Percentiles rank a stretch among this genome's conserved stretches.
These are phyloP conservation scores for Lippia alba DNA, from an alignment of 305 asterid genomes.

Conservation along the genomic window DNA sequence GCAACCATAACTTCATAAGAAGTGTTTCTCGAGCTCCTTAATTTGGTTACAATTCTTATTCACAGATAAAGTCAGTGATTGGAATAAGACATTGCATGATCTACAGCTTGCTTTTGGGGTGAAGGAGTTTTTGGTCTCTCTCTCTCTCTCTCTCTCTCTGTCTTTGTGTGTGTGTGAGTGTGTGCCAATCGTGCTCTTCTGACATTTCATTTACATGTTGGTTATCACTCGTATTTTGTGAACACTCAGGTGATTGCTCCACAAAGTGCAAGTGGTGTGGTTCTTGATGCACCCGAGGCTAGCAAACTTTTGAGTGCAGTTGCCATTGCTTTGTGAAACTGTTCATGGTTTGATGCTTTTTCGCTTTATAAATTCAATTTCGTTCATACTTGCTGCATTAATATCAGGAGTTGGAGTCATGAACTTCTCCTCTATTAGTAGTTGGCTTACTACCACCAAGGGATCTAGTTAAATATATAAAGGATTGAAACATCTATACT, in stretches of 20 bases:
- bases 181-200: constrained; percentile 26
- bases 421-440: too few relatives aligned
- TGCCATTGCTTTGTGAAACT: constrained; percentile 93
- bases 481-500: too few relatives aligned
- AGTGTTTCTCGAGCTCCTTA: constrained; percentile 25
- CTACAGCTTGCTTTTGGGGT: constrained; percentile 92
- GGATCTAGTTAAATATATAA: too few relatives aligned
- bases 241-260: constrained; percentile 88
- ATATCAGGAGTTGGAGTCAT: too few relatives aligned
- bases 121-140: constrained; percentile 87
- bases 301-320: constrained; percentile 98
- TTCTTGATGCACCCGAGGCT: constrained; percentile 97
- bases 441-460: too few relatives aligned
- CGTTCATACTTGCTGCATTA: too few relatives aligned
- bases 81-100: constrained; percentile 78
- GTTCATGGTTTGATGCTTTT: constrained; percentile 72
- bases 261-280: constrained; percentile 94
- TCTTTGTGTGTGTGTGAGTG: neutral
- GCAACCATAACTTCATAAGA: neutral
- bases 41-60: constrained; percentile 30
- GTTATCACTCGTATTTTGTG: neutral
- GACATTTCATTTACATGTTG: too few relatives aligned
- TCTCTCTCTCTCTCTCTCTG: constrained; percentile 19
- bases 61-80: constrained; percentile 67
- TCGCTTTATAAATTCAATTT: neutral